A percentile compares a stretch with the other conserved stretches of the same genome.
Conservation (phyloP, 1,139 yeast species). For the Zygosaccharomyces sapae region DNA sequence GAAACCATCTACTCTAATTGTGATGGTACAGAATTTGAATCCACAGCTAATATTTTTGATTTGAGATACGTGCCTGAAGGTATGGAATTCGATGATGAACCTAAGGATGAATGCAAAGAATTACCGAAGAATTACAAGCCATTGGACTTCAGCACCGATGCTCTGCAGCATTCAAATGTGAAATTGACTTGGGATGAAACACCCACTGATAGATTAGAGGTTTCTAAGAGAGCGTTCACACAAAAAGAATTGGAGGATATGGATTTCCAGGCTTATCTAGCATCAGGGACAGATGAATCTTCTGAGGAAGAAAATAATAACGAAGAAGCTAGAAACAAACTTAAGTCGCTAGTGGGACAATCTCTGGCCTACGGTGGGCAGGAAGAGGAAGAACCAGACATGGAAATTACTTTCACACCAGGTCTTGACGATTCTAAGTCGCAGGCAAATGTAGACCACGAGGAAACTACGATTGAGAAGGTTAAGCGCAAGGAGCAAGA, state of each 20-base stretch:
- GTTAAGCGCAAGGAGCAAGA: constrained; percentile 89
- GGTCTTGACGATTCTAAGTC: constrained; percentile 55
- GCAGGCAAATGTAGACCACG: constrained; percentile 42
- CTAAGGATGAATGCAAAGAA: constrained; percentile 66
- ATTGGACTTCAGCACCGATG: constrained; percentile 81
- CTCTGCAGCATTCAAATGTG: constrained; percentile 88
- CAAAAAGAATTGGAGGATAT: constrained; percentile 91
- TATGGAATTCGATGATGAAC: constrained; percentile 74
- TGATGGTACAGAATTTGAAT: constrained; percentile 94
- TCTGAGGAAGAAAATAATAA: constrained; percentile 46
- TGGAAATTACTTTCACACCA: constrained; percentile 95
- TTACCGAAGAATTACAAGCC: constrained; percentile 82
- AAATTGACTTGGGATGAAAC: constrained; percentile 98
- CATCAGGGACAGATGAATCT: constrained; percentile 73
- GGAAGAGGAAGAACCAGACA: constrained; percentile 70
- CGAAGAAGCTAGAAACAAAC: constrained; percentile 51
- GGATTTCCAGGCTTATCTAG: constrained; percentile 94
- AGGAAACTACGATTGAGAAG: constrained; percentile 76
- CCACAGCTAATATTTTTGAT: constrained; percentile 92
- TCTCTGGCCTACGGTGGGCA: constrained; percentile 42
- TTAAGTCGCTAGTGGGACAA: constrained; percentile 57
- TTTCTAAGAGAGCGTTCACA: constrained; percentile 76
- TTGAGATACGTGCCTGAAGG: constrained; percentile 89
- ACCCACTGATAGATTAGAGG: constrained; percentile 79
- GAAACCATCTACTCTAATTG: constrained; percentile 73